A percentile compares a stretch with the other conserved stretches of the same genome.
phyloP scores from a whole-genome alignment of 768 basidiomycete species.

The Lactarius psammicola region DNA sequence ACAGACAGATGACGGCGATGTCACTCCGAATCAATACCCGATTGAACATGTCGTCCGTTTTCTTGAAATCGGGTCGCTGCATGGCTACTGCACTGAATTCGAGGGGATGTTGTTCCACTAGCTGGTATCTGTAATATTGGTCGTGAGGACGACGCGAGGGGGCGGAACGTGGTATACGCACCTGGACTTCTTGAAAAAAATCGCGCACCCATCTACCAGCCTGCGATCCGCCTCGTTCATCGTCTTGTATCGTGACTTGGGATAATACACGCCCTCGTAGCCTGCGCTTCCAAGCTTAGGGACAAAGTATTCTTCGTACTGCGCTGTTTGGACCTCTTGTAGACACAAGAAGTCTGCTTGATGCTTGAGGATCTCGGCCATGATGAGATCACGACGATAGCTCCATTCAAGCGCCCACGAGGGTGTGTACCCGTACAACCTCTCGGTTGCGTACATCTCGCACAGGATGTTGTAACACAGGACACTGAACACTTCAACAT shows the following conservation, averaged over 20 bases:
- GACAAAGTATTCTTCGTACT: slow-evolving; percentile 89
- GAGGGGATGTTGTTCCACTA: slow-evolving; percentile 90
- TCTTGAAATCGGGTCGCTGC: slow-evolving; percentile 91
- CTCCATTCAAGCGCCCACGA: slow-evolving; percentile 96
- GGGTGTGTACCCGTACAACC: slow-evolving; percentile 94
- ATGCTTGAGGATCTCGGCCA: slow-evolving; percentile 78
- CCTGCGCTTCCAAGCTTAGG: slow-evolving; percentile 68
- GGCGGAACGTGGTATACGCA: slow-evolving; percentile 43
- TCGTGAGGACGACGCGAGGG: background rate
- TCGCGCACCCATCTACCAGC: slow-evolving; percentile 94
- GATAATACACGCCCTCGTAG: slow-evolving; percentile 90
- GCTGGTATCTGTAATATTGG: slow-evolving; percentile 61
- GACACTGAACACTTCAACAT: slow-evolving; percentile 73
- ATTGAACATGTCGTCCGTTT: slow-evolving; percentile 99
- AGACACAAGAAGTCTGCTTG: slow-evolving; percentile 89
- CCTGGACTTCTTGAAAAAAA: slow-evolving; percentile 89
- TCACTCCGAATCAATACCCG: slow-evolving; percentile 94
- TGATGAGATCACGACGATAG: slow-evolving; percentile 84
- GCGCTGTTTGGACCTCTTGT: slow-evolving; percentile 91
- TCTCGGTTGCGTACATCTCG: slow-evolving; percentile 83
- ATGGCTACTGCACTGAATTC: slow-evolving; percentile 93
- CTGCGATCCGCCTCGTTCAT: slow-evolving; percentile 86
- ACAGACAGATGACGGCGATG: slow-evolving; percentile 80
- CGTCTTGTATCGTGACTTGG: slow-evolving; percentile 89
- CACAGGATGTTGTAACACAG: slow-evolving; percentile 95